Evolutionary conservation across 345 rosid genomes (phyloP).

Genomic region (Draba incana): DNA sequence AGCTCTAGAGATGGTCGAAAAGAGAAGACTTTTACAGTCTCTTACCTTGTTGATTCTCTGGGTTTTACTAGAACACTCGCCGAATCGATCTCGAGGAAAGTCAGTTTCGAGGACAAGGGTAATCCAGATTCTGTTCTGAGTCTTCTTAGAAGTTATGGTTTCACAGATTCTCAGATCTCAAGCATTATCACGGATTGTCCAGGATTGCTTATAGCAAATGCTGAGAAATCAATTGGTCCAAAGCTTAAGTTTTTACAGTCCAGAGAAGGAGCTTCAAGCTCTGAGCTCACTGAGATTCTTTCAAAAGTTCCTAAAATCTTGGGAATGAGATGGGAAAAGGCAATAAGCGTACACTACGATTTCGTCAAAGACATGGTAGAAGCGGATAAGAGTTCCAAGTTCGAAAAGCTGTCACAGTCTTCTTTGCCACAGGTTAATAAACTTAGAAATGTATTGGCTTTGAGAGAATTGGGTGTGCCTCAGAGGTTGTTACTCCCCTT

Average conservation of each 20-base stretch:
- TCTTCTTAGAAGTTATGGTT: conserved; percentile 28
- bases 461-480: conserved; percentile 39
- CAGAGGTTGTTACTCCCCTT: background rate
- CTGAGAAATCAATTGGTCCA: conserved; percentile 36
- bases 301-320: conserved; percentile 26
- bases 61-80: conserved; percentile 28
- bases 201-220: conserved; percentile 3
- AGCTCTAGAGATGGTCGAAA: background rate
- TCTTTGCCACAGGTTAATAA: background rate
- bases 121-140: conserved; percentile 25
- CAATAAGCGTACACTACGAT: background rate
- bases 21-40: background rate
- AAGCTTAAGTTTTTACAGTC: conserved; percentile 26
- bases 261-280: conserved; percentile 21
- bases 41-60: conserved; percentile 28
- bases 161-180: conserved; percentile 38
- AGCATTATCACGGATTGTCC: conserved; percentile 15
- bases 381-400: background rate
- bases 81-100: conserved; percentile 12
- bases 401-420: background rate
- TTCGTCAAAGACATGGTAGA: conserved; percentile 9
- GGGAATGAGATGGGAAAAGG: background rate
- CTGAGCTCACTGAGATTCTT: background rate
- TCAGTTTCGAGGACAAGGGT: background rate
- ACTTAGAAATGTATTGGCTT: conserved; percentile 9